Percentiles rank a stretch among this genome's conserved stretches.
phyloP scores from a whole-genome alignment of 202 grass and related monocot genomes.

The Digitaria exilis region DNA sequence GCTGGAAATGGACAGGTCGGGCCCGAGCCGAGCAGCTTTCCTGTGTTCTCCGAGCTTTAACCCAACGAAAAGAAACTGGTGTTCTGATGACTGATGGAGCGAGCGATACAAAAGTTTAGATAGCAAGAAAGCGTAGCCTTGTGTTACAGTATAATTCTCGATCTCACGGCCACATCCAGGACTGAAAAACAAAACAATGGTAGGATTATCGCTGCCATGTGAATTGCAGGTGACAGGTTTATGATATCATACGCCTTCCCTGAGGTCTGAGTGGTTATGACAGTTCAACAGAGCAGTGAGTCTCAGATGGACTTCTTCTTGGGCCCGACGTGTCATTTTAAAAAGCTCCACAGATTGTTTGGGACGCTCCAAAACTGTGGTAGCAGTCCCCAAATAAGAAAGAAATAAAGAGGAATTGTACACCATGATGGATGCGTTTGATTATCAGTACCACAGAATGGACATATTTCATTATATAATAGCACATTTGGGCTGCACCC shows the following conservation, averaged over 20 bases:
- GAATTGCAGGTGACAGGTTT: neutral
- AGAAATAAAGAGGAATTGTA: neutral
- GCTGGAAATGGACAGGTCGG: constrained; percentile 10
- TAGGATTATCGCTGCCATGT: neutral
- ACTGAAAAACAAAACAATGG: neutral
- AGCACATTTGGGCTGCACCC: too few species aligned
- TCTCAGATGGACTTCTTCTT: neutral
- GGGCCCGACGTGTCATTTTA: neutral
- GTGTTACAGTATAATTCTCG: neutral
- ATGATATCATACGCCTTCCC: neutral
- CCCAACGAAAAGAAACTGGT: neutral
- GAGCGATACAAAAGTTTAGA: neutral
- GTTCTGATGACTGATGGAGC: neutral
- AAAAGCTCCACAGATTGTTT: neutral
- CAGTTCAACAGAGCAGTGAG: constrained; percentile 1
- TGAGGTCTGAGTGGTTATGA: neutral
- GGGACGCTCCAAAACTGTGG: neutral
- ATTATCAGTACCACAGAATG: neutral
- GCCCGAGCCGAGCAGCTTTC: neutral
- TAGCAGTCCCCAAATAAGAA: too few species aligned
- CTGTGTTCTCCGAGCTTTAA: neutral
- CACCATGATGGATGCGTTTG: neutral
- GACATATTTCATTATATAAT: neutral
- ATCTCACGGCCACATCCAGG: neutral
- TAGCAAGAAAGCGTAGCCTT: neutral